phyloP scores from a whole-genome alignment of 345 rosid genomes.

The Gossypium raimondii region DNA sequence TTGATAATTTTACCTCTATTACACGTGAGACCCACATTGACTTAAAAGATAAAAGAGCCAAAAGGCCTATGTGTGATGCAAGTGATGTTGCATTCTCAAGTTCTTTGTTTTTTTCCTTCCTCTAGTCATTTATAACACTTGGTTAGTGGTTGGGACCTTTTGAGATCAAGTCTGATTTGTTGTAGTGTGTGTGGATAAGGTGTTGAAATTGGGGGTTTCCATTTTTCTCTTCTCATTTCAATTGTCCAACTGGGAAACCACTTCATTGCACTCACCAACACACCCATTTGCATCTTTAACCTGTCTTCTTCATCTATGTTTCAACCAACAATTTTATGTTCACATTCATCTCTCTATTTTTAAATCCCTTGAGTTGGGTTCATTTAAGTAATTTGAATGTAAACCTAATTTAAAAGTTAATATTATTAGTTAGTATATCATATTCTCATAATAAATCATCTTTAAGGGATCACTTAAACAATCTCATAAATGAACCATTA shows the following conservation, averaged over 20 bases:
- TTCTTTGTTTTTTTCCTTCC: neutral
- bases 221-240: neutral
- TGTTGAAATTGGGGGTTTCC: neutral
- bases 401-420: too few relatives aligned
- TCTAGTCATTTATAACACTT: neutral
- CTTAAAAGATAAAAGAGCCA: neutral
- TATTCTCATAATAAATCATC: too few relatives aligned
- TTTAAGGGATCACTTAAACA: too few relatives aligned
- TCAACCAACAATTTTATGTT: too few relatives aligned
- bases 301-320: too few relatives aligned
- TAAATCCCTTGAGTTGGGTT: too few relatives aligned
- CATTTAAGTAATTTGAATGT: too few relatives aligned
- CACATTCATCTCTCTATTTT: too few relatives aligned
- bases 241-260: slow-evolving; percentile 21
- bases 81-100: slow-evolving; percentile 5
- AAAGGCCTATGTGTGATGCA: neutral
- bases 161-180: neutral
- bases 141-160: slow-evolving; percentile 20
- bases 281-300: too few relatives aligned
- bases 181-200: slow-evolving; percentile 12
- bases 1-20: too few relatives aligned
- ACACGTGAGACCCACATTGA: neutral
- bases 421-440: too few relatives aligned
- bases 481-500: too few relatives aligned
- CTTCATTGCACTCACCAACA: slow-evolving; percentile 8